Conservation (phyloP, 1,284 basidiomycete species). For the Coriolopsis trogii region DNA sequence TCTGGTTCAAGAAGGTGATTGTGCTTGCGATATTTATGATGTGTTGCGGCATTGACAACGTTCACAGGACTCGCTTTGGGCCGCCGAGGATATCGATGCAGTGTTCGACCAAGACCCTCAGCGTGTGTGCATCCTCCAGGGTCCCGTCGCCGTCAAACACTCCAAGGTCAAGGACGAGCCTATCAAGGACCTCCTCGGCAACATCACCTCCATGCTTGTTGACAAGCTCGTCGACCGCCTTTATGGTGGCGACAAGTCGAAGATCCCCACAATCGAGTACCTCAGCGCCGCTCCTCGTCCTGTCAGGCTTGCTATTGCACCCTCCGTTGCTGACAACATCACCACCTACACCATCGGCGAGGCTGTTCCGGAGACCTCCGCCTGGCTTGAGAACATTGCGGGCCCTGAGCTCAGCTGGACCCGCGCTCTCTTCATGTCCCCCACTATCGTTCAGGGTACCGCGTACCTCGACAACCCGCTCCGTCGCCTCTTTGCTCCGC, state of each 20-base stretch:
- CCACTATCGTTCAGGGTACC: slow-evolving; percentile 84
- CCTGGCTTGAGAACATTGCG: slow-evolving; percentile 88
- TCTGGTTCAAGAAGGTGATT: slow-evolving; percentile 97
- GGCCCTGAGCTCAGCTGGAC: slow-evolving; percentile 87
- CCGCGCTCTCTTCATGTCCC: slow-evolving; percentile 81
- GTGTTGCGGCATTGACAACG: too few species aligned
- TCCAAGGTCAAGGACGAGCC: slow-evolving; percentile 91
- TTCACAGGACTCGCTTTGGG: slow-evolving; percentile 97
- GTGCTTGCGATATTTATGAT: too few species aligned
- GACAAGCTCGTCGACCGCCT: slow-evolving; percentile 80
- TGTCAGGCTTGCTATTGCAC: slow-evolving; percentile 47
- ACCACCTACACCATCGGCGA: slow-evolving; percentile 62
- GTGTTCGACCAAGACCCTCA: slow-evolving; percentile 98
- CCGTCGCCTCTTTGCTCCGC: slow-evolving; percentile 85
- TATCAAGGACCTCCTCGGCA: slow-evolving; percentile 89
- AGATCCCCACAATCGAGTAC: slow-evolving; percentile 87
- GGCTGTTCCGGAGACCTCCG: slow-evolving; percentile 57
- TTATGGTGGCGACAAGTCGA: slow-evolving; percentile 80
- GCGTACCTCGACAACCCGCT: slow-evolving; percentile 91
- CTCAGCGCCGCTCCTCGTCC: slow-evolving; percentile 61
- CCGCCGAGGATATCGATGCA: slow-evolving; percentile 97
- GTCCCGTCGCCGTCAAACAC: slow-evolving; percentile 92
- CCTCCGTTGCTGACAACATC: slow-evolving; percentile 46
- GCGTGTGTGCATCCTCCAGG: slow-evolving; percentile 96
- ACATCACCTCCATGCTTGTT: slow-evolving; percentile 81